These are phyloP conservation scores for Dissophora ornata DNA, from an alignment of 192 early-diverging fungal species.

Conservation along the genomic window DNA sequence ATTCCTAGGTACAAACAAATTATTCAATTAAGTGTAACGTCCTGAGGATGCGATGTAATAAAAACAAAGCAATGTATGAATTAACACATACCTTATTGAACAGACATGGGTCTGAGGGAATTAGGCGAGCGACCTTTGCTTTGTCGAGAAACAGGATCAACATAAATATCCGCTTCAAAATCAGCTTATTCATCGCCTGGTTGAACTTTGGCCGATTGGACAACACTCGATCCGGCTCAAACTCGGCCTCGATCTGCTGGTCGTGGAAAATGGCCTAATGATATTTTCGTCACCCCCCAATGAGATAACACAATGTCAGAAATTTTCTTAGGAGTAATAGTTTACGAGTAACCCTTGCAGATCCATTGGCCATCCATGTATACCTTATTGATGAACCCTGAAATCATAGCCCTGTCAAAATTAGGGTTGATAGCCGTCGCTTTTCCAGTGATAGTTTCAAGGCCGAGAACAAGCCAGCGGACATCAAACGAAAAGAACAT, in stretches of 20 bases:
- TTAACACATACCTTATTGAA: constrained; percentile 39
- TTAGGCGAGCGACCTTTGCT: constrained; percentile 41
- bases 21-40: no score
- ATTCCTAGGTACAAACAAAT: constrained; percentile 17
- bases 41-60: no score
- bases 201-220: constrained; percentile 42
- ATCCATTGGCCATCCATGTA: no score
- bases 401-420: constrained; percentile 34
- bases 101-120: constrained; percentile 51
- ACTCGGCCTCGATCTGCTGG: constrained; percentile 27
- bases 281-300: neutral
- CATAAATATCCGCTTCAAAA: constrained; percentile 52
- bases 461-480: constrained; percentile 53
- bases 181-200: constrained; percentile 46
- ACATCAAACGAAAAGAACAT: constrained; percentile 53
- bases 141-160: constrained; percentile 53
- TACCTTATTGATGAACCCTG: constrained; percentile 53
- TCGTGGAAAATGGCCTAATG: constrained; percentile 49
- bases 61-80: neutral
- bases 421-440: constrained; percentile 42
- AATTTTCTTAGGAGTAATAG: no score
- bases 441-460: constrained; percentile 55
- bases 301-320: no score
- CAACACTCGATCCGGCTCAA: constrained; percentile 40
- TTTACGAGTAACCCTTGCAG: no score